A percentile compares a stretch with the other conserved stretches of the same genome.
phyloP scores from a whole-genome alignment of 208 protist genomes.

The Leptomonas seymouri region DNA sequence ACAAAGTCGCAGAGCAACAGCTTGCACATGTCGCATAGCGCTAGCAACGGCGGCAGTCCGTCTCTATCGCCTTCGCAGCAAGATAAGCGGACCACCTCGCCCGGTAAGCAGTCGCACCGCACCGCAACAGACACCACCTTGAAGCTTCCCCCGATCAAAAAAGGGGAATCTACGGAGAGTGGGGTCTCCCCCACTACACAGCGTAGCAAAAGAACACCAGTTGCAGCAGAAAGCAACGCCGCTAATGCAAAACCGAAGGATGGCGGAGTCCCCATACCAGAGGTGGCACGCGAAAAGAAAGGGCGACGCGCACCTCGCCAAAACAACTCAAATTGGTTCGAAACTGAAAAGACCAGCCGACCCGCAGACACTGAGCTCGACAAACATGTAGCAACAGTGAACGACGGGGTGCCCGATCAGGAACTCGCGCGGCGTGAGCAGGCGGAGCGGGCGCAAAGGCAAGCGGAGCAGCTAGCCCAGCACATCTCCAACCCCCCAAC shows the following conservation, averaged over 20 bases:
- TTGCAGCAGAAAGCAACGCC: not conserved
- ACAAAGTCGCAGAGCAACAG: not conserved
- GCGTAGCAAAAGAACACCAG: constrained; percentile 4
- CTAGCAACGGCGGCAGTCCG: not conserved
- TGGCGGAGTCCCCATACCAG: too few species aligned
- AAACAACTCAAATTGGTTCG: constrained; percentile 22
- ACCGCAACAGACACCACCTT: constrained; percentile 1
- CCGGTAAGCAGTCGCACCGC: constrained; percentile 7
- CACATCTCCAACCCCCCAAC: constrained; percentile 71
- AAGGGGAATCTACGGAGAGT: constrained; percentile 4
- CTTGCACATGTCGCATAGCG: not conserved
- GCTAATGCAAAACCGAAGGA: too few species aligned
- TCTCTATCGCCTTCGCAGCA: not conserved
- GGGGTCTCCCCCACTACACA: constrained; percentile 2
- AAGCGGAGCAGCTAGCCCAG: constrained; percentile 56
- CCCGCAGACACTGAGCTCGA: constrained; percentile 40
- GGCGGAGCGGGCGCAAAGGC: constrained; percentile 30
- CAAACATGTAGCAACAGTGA: constrained; percentile 43
- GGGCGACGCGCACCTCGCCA: not conserved
- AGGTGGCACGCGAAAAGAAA: too few species aligned
- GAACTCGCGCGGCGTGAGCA: constrained; percentile 33
- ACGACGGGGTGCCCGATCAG: constrained; percentile 54
- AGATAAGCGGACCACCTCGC: not conserved
- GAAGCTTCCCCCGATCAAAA: not conserved
- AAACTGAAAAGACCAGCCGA: constrained; percentile 22